These are phyloP conservation scores for Rhizodiscina lignyota DNA, from an alignment of 495 filamentous ascomycete species.

Conservation along the genomic window DNA sequence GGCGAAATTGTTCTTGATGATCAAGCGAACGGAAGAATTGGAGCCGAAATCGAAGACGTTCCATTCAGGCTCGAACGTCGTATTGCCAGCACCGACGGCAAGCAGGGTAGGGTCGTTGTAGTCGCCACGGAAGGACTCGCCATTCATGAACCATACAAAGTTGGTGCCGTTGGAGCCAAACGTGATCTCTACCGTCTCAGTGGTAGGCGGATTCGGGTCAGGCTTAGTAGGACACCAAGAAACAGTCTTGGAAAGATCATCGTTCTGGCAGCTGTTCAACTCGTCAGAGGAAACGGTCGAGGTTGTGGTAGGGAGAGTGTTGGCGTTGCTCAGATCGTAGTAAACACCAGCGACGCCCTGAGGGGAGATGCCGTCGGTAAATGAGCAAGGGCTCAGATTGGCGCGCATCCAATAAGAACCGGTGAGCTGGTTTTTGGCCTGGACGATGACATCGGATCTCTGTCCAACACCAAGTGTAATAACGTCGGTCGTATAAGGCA, in stretches of 20 bases:
- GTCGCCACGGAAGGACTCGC: slow-evolving; percentile 14
- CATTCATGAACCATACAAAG: slow-evolving; percentile 8
- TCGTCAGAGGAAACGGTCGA: slow-evolving; percentile 4
- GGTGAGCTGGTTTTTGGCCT: slow-evolving; percentile 11
- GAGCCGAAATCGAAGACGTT: slow-evolving; percentile 19
- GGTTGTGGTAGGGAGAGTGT: slow-evolving; percentile 12
- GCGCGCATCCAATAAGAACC: slow-evolving; percentile 25
- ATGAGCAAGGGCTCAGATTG: slow-evolving; percentile 4
- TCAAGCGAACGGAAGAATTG: slow-evolving; percentile 14
- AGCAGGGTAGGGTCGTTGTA: slow-evolving; percentile 23
- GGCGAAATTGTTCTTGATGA: slow-evolving; percentile 14
- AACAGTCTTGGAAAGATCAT: slow-evolving; percentile 14
- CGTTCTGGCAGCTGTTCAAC: slow-evolving; percentile 20
- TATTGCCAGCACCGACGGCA: slow-evolving; percentile 17
- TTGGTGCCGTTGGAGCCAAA: slow-evolving; percentile 12
- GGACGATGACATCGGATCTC: slow-evolving; percentile 26
- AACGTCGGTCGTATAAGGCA: slow-evolving; percentile 20
- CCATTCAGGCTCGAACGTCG: slow-evolving; percentile 2
- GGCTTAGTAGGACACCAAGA: slow-evolving; percentile 12
- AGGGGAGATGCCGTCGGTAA: slow-evolving; percentile 3
- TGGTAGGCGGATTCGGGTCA: slow-evolving; percentile 11
- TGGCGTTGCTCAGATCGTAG: slow-evolving; percentile 22
- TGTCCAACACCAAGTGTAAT: slow-evolving; percentile 23
- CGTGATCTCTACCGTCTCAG: slow-evolving; percentile 13
- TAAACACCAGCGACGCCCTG: slow-evolving; percentile 23